Percentiles rank a stretch among this genome's conserved stretches.
phyloP scores from a whole-genome alignment of 495 filamentous ascomycete species.

The Cladorrhinum samala region DNA sequence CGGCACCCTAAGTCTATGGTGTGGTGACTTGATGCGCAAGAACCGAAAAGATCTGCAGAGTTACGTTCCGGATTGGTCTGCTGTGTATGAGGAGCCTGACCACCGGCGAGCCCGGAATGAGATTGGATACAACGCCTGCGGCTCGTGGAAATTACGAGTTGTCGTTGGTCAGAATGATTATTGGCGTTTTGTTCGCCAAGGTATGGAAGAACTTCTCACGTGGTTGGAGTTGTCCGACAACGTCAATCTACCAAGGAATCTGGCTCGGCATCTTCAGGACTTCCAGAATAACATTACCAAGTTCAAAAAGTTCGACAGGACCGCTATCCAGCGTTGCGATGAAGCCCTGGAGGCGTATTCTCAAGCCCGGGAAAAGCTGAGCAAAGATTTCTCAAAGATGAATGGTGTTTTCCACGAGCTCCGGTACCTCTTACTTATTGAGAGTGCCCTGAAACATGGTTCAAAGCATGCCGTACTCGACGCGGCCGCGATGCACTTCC shows the following conservation, averaged over 20 bases:
- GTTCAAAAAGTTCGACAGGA: neutral
- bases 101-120: neutral
- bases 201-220: neutral
- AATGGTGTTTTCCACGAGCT: too few relatives aligned
- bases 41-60: neutral
- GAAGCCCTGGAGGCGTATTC: too few relatives aligned
- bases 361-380: too few relatives aligned
- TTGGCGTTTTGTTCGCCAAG: neutral
- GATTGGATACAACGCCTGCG: neutral
- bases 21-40: conserved; percentile 4
- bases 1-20: neutral
- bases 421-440: too few relatives aligned
- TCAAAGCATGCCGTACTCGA: too few relatives aligned
- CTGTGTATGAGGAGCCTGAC: neutral
- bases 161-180: neutral
- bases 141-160: neutral
- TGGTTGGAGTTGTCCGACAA: too few relatives aligned
- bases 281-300: neutral
- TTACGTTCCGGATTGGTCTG: conserved; percentile 3
- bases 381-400: too few relatives aligned
- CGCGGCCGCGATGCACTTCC: too few relatives aligned
- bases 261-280: too few relatives aligned
- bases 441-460: too few relatives aligned
- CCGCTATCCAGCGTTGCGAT: too few relatives aligned
- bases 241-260: neutral